These are phyloP conservation scores for Pseudogymnoascus sp. DNA, from an alignment of 2,329 filamentous ascomycete species.

Conservation along the genomic window DNA sequence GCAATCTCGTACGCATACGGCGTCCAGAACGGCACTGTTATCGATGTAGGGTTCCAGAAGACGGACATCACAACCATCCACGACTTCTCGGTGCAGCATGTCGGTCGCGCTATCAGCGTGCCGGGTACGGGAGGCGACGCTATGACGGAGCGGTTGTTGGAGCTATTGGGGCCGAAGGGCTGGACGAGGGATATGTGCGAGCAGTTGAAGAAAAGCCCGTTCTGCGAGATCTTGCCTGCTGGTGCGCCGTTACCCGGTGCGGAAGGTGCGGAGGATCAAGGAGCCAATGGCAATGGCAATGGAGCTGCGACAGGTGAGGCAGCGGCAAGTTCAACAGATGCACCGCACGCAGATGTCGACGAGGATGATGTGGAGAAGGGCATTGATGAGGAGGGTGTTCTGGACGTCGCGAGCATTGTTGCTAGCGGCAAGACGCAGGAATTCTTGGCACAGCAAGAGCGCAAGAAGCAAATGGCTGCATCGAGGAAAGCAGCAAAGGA, in stretches of 20 bases:
- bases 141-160: conserved; percentile 68
- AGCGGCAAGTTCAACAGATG: conserved; percentile 29
- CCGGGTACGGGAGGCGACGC: conserved; percentile 73
- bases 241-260: conserved; percentile 38
- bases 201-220: conserved; percentile 59
- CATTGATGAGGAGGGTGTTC: conserved; percentile 61
- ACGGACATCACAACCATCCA: conserved; percentile 87
- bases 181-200: conserved; percentile 64
- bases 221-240: conserved; percentile 62
- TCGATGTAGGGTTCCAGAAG: conserved; percentile 89
- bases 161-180: conserved; percentile 55
- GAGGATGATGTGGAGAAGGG: conserved; percentile 36
- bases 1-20: conserved; percentile 80
- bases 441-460: conserved; percentile 76
- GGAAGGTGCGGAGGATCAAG: conserved; percentile 43
- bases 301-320: conserved; percentile 31
- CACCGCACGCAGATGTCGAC: conserved; percentile 21
- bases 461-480: conserved; percentile 65
- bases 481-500: conserved; percentile 56
- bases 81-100: conserved; percentile 70
- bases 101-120: conserved; percentile 55
- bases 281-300: conserved; percentile 29
- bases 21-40: conserved; percentile 69
- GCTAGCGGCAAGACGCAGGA: conserved; percentile 75
- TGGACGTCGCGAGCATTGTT: conserved; percentile 81